A percentile compares a stretch with the other conserved stretches of the same genome.
Evolutionary conservation across 108 stramenopile genomes (phyloP).

Genomic region (Pseudonitzschia delicatissima): DNA sequence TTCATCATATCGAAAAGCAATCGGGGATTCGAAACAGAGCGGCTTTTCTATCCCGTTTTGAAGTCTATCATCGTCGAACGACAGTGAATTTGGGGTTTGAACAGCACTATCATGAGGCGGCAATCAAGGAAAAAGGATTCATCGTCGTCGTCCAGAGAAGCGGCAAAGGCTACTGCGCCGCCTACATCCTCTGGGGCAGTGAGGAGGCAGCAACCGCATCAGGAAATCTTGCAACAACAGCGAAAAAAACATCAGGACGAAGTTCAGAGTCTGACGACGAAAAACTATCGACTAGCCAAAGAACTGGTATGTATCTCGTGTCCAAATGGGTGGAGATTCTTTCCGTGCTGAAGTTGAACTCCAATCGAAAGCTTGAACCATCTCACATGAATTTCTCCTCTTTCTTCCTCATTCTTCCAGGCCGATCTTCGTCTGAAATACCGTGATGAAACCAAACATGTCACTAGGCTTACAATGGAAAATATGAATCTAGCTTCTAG

Average conservation of each 20-base stretch:
- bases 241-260: conserved; percentile 34
- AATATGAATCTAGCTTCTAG: conserved; percentile 81
- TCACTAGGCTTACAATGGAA: conserved; percentile 76
- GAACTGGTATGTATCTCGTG: conserved; percentile 65
- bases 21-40: neutral
- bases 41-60: neutral
- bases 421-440: conserved; percentile 72
- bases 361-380: neutral
- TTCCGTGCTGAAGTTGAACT: neutral
- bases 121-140: conserved; percentile 30
- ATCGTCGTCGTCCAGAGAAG: conserved; percentile 1
- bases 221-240: neutral
- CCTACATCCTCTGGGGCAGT: neutral
- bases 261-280: conserved; percentile 48
- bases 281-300: conserved; percentile 82
- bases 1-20: neutral
- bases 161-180: neutral
- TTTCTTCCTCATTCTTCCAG: conserved; percentile 25
- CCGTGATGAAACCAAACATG: conserved; percentile 76
- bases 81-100: too few species aligned
- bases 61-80: too few species aligned
- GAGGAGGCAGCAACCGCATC: conserved; percentile 1
- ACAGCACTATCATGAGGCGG: conserved; percentile 24
- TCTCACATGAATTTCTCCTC: conserved; percentile 1
- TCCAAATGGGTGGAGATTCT: too few species aligned